These are phyloP conservation scores for Aspergillus biplanus DNA, from an alignment of 495 filamentous ascomycete genomes.

Conservation along the genomic window DNA sequence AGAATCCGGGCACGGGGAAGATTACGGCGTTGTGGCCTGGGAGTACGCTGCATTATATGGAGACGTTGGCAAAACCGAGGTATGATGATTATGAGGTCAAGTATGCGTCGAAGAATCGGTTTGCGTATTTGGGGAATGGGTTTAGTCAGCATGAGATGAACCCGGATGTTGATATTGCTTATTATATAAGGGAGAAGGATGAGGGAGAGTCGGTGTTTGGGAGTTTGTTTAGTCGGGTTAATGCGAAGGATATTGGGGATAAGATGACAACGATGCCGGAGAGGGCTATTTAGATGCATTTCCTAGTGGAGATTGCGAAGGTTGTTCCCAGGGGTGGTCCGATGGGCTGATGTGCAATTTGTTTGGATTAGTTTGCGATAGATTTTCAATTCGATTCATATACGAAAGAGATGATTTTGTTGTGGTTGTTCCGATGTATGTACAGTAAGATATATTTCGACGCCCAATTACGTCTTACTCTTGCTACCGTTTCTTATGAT, in stretches of 20 bases:
- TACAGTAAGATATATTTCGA: too few species aligned
- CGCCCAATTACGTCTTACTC: too few species aligned
- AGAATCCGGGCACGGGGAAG: conserved; percentile 25
- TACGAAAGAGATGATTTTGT: too few species aligned
- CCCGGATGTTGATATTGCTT: not conserved
- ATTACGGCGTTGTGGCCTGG: conserved; percentile 34
- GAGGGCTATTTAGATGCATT: not conserved
- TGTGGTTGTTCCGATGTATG: too few species aligned
- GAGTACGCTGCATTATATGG: conserved; percentile 49
- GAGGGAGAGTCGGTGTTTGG: not conserved
- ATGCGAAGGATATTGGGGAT: not conserved
- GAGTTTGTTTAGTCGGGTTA: not conserved
- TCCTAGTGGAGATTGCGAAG: not conserved
- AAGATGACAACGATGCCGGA: not conserved
- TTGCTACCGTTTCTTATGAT: too few species aligned
- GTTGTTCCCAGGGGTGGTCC: too few species aligned
- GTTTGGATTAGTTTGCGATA: too few species aligned
- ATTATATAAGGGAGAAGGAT: not conserved
- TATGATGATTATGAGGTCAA: conserved; percentile 50
- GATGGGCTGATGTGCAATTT: too few species aligned
- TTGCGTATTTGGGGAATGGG: conserved; percentile 25
- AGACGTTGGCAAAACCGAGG: conserved; percentile 45
- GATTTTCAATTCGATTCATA: too few species aligned
- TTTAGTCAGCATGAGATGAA: conserved; percentile 7
- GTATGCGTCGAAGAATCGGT: conserved; percentile 46